Percentiles rank a stretch among this genome's conserved stretches.
Conservation (phyloP, 176 grass and related monocot species). For the Thalia dealbata region DNA sequence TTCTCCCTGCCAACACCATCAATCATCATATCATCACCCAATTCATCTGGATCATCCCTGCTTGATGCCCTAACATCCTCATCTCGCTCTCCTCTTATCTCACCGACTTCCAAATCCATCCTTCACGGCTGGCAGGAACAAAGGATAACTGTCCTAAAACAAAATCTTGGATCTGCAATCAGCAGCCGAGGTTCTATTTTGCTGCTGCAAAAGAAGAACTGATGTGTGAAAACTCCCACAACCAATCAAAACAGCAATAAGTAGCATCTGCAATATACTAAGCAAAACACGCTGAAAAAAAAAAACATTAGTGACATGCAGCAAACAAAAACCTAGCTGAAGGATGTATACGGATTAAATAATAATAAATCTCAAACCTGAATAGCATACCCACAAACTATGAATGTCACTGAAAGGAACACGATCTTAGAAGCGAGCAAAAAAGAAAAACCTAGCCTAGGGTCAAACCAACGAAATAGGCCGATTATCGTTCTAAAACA, state of each 20-base stretch:
- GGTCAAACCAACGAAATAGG: too few species aligned
- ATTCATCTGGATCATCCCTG: constrained; percentile 6
- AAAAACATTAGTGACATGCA: too few species aligned
- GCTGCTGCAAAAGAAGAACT: constrained; percentile 8
- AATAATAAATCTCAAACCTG: too few species aligned
- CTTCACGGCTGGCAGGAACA: not conserved
- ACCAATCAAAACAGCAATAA: not conserved
- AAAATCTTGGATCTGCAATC: not conserved
- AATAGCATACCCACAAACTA: too few species aligned
- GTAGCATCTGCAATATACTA: not conserved
- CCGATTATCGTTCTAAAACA: too few species aligned
- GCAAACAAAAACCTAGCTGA: too few species aligned
- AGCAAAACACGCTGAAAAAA: too few species aligned
- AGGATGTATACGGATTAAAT: too few species aligned
- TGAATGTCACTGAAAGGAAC: too few species aligned
- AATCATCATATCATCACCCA: constrained; percentile 3
- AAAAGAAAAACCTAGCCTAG: too few species aligned
- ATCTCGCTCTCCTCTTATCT: constrained; percentile 9
- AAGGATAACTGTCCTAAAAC: not conserved
- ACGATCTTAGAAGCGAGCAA: too few species aligned
- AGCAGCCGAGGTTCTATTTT: not conserved
- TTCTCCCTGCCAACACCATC: constrained; percentile 7
- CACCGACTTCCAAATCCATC: constrained; percentile 14
- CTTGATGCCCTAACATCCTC: not conserved
- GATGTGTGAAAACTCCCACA: not conserved